Evolutionary conservation across 2,329 filamentous ascomycete genomes (phyloP).

Genomic region (Thielaviopsis punctulata): DNA sequence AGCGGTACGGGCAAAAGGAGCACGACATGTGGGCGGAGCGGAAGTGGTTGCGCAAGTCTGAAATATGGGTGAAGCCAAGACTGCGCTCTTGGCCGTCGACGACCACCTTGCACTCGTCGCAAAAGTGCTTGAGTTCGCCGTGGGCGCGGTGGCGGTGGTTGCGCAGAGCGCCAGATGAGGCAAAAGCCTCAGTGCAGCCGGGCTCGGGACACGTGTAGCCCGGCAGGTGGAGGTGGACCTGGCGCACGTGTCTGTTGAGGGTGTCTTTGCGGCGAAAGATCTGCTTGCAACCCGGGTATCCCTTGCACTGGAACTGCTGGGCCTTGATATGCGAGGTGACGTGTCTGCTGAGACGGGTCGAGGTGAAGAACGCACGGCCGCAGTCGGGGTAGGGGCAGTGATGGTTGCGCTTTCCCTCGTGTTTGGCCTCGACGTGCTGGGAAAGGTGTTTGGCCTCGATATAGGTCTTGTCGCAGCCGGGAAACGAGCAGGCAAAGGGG

Average conservation of each 20-base stretch:
- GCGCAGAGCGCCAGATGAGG: conserved; percentile 52
- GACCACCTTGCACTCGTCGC: conserved; percentile 47
- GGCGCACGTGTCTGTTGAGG: conserved; percentile 63
- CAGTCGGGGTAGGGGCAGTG: conserved; percentile 57
- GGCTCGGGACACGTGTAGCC: conserved; percentile 51
- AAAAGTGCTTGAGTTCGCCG: conserved; percentile 54
- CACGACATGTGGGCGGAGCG: conserved; percentile 59
- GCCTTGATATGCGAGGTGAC: conserved; percentile 60
- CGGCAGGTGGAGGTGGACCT: conserved; percentile 54
- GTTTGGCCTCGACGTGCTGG: conserved; percentile 69
- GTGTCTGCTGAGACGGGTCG: conserved; percentile 61
- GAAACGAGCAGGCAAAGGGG: conserved; percentile 54
- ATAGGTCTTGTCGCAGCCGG: conserved; percentile 66
- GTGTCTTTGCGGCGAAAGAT: conserved; percentile 80
- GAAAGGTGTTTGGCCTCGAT: conserved; percentile 73
- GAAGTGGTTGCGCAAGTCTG: conserved; percentile 57
- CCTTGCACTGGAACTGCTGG: conserved; percentile 58
- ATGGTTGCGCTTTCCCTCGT: conserved; percentile 53
- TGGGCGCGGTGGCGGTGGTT: conserved; percentile 57
- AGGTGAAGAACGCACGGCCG: conserved; percentile 65
- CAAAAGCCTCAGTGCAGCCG: conserved; percentile 51
- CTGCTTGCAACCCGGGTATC: conserved; percentile 52
- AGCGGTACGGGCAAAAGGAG: conserved; percentile 53
- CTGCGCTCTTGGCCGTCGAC: conserved; percentile 24
- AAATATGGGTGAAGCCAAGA: conserved; percentile 53